phyloP scores from a whole-genome alignment of 768 basidiomycete genomes.

The Agaricus sinodeliciosus region DNA sequence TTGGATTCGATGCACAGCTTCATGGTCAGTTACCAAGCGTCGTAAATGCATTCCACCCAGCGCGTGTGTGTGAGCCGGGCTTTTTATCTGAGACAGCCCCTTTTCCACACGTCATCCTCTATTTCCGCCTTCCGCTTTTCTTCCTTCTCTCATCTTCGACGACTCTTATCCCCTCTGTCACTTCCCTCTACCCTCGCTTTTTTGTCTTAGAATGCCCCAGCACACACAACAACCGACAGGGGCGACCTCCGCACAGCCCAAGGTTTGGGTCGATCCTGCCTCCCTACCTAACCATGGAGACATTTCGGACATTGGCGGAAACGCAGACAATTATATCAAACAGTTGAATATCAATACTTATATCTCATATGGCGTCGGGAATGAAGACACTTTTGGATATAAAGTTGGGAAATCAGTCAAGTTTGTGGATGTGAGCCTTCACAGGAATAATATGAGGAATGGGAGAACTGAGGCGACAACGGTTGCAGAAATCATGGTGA shows the following conservation, averaged over 20 bases:
- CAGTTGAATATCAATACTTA: constrained; percentile 64
- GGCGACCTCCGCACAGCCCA: not conserved
- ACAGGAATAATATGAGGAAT: constrained; percentile 37
- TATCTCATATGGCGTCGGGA: constrained; percentile 65
- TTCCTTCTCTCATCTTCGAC: not conserved
- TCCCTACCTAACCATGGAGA: constrained; percentile 54
- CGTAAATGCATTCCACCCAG: too few relatives aligned
- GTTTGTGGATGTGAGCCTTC: constrained; percentile 53
- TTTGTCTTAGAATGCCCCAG: not conserved
- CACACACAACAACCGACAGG: constrained; percentile 1
- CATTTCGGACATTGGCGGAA: constrained; percentile 52
- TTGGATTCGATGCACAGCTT: too few relatives aligned
- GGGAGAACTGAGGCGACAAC: constrained; percentile 55
- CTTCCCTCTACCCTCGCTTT: too few relatives aligned
- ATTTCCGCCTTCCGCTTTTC: not conserved
- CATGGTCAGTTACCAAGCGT: too few relatives aligned
- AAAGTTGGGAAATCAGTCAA: constrained; percentile 52
- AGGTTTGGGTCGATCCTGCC: constrained; percentile 58
- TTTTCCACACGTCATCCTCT: too few relatives aligned
- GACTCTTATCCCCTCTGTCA: not conserved
- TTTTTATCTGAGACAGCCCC: too few relatives aligned
- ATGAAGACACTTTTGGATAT: constrained; percentile 54
- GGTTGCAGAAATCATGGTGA: constrained; percentile 54
- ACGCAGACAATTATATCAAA: constrained; percentile 56
- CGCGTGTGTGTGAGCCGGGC: too few relatives aligned